These are phyloP conservation scores for Hsuehochloa calcarea DNA, from an alignment of 176 grass and related monocot species.

Conservation along the genomic window DNA sequence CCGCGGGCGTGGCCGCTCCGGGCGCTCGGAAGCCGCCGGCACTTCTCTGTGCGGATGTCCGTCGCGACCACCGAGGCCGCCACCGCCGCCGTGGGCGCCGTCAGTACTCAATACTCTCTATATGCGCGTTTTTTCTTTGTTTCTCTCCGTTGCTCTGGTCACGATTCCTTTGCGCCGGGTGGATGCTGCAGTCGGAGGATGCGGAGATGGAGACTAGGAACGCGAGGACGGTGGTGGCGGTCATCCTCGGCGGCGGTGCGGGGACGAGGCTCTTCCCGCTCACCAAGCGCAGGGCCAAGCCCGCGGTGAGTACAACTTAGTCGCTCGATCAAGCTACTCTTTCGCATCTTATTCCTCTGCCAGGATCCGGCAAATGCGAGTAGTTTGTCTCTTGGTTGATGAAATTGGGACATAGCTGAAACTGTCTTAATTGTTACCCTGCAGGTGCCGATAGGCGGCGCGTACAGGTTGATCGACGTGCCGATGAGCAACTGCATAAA, in stretches of 20 bases:
- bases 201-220: slow-evolving; percentile 43
- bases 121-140: not conserved
- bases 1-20: not conserved
- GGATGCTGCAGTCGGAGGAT: slow-evolving; percentile 56
- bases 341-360: not conserved
- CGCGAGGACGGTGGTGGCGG: slow-evolving; percentile 67
- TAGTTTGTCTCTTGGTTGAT: not conserved
- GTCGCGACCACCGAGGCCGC: slow-evolving; percentile 51
- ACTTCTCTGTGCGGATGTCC: slow-evolving; percentile 48
- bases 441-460: slow-evolving; percentile 86
- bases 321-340: not conserved
- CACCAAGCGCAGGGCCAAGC: slow-evolving; percentile 85
- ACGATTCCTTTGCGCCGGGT: not conserved
- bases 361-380: not conserved
- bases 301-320: slow-evolving; percentile 48
- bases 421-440: not conserved
- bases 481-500: slow-evolving; percentile 99
- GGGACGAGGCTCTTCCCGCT: slow-evolving; percentile 89
- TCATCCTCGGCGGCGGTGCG: slow-evolving; percentile 85
- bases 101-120: slow-evolving; percentile 12
- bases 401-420: not conserved
- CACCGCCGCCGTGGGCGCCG: slow-evolving; percentile 24
- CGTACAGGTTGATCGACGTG: slow-evolving; percentile 87
- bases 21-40: not conserved
- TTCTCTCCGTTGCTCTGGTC: not conserved